Evolutionary conservation across 805 yeast genomes (phyloP), one percentile per base, ranked within the genome.

Genomic region (Pachysolen tannophilus): DNA sequence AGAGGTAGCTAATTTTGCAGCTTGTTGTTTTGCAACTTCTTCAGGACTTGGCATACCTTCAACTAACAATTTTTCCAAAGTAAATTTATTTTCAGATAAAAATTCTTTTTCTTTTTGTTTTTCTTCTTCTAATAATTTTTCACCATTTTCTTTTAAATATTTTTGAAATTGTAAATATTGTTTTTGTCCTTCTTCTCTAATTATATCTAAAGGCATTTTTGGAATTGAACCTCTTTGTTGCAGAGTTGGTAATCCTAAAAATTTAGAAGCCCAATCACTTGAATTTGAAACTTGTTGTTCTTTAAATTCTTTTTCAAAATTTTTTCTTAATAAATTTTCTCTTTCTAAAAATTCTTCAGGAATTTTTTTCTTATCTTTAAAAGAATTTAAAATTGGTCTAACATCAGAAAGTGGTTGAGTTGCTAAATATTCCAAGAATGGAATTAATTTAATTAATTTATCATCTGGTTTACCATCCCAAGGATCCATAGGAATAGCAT

Each of bases 381-480:
- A 92, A 6, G 94, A 74, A 43, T 70, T 67, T 47, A 94, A 65
- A 24, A 87, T 74, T 21, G 95, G 94, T 63, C 97, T 83, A 37
- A 92, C 92, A 59, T 92, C 98, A 57, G 74, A 74, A 48, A 83
- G 67, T 21, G 57, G 62, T 59, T 86, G 94, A 11, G 95, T 83
- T 11, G 96, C 97, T 41, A 92, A 63, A 63, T 84, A 92, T 64
- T 92, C 99, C 47, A 92, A 74, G 64, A 92, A 80, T 39, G 97
- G 97, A 52, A 92, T 86, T 61, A 88, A 64, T 49, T 70, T 70
- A 46, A 92, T 68, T 51, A 92, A 71, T 38, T 69, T 67, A 58
- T 90, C 96, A 53, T 84, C 95, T 23, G 82, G 70, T 42, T 64
- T 63, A 44, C 99, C 99, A 36, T 69, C 72, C 98, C 98, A 92